A percentile compares a stretch with the other conserved stretches of the same genome.
These are phyloP conservation scores for Hypoxylon sp. DNA, from an alignment of 2,329 filamentous ascomycete species.

Conservation along the genomic window DNA sequence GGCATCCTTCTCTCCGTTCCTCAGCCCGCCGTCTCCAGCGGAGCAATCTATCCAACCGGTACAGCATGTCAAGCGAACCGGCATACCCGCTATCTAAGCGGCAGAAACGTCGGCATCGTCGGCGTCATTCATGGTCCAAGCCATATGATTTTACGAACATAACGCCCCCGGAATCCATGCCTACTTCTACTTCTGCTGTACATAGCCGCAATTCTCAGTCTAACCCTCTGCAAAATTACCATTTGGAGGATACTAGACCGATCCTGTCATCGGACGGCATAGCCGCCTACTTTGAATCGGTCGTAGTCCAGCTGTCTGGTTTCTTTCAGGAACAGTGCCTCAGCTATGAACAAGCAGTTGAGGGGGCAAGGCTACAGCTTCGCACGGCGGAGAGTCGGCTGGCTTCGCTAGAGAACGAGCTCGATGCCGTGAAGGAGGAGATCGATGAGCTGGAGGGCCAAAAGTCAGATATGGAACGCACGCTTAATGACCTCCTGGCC, in stretches of 20 bases:
- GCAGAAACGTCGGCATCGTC: constrained; percentile 18
- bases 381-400: constrained; percentile 4
- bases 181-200: constrained; percentile 1
- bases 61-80: background rate
- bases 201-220: background rate
- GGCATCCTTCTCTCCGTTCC: background rate
- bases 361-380: constrained; percentile 15
- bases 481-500: constrained; percentile 3
- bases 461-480: constrained; percentile 16
- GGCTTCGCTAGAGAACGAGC: constrained; percentile 6
- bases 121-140: constrained; percentile 12
- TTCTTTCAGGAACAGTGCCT: constrained; percentile 18
- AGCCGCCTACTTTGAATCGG: constrained; percentile 15
- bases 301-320: constrained; percentile 3
- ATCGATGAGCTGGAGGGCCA: constrained; percentile 10
- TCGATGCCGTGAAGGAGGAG: constrained; percentile 1
- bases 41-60: background rate
- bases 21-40: constrained; percentile 2
- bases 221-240: background rate
- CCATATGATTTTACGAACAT: constrained; percentile 7
- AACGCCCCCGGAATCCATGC: constrained; percentile 9
- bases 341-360: constrained; percentile 6
- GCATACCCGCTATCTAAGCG: background rate
- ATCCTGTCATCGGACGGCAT: constrained; percentile 10
- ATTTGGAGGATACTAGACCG: background rate